phyloP scores from a whole-genome alignment of 768 basidiomycete genomes.

The Megacollybia marginata region DNA sequence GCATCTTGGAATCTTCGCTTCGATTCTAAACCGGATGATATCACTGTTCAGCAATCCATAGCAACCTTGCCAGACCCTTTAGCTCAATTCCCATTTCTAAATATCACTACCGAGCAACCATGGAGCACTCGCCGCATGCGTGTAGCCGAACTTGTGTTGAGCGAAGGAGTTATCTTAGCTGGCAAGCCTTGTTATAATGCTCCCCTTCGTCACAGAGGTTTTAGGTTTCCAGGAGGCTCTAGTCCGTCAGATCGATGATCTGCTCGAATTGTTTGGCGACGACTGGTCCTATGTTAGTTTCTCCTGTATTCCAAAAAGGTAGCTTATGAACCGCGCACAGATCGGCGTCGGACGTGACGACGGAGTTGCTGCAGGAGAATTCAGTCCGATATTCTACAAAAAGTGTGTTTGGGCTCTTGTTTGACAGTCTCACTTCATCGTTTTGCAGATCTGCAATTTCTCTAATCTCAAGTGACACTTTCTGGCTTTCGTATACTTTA shows the following conservation, averaged over 20 bases:
- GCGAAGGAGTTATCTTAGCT: constrained; percentile 30
- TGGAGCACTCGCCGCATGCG: constrained; percentile 46
- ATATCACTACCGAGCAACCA: constrained; percentile 35
- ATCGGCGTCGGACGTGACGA: constrained; percentile 61
- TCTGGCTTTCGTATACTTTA: constrained; percentile 43
- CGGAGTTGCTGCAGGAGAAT: constrained; percentile 48
- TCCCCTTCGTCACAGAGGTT: neutral
- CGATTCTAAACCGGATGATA: constrained; percentile 43
- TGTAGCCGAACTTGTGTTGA: constrained; percentile 38
- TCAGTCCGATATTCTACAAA: constrained; percentile 56
- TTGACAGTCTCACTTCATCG: neutral
- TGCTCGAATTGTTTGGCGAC: constrained; percentile 44
- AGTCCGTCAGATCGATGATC: constrained; percentile 47
- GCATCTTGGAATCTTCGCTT: constrained; percentile 48
- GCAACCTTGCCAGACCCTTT: constrained; percentile 35
- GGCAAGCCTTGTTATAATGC: constrained; percentile 17
- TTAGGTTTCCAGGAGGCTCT: constrained; percentile 51
- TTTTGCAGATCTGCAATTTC: constrained; percentile 23
- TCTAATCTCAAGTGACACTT: constrained; percentile 36
- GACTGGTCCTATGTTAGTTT: constrained; percentile 45
- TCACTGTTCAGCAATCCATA: constrained; percentile 40
- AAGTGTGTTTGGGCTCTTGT: constrained; percentile 21
- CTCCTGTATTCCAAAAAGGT: neutral
- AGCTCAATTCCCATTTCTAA: constrained; percentile 22
- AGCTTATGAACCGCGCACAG: constrained; percentile 12